Percentiles rank a stretch among this genome's conserved stretches.
phyloP scores from a whole-genome alignment of 2,329 filamentous ascomycete genomes.

The Grosmannia serpens region DNA sequence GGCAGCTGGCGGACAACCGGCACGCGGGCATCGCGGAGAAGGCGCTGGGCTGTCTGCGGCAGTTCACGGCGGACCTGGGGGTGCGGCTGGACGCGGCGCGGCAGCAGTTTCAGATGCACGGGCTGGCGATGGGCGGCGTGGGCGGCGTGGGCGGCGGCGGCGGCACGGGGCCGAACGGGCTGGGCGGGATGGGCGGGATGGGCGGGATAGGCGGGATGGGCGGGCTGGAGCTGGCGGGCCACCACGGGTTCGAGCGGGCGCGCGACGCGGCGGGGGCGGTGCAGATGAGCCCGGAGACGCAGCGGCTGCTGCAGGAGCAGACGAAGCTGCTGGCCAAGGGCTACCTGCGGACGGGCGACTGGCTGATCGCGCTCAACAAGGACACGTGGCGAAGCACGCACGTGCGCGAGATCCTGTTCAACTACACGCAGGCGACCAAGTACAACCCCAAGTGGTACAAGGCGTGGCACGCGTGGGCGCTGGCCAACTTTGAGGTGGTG shows the following conservation, averaged over 20 bases:
- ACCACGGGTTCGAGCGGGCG: constrained; percentile 39
- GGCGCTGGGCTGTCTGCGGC: constrained; percentile 46
- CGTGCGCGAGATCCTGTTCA: constrained; percentile 78
- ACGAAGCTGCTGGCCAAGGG: constrained; percentile 79
- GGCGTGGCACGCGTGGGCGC: constrained; percentile 96
- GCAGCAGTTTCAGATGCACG: constrained; percentile 36
- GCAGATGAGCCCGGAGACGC: constrained; percentile 34
- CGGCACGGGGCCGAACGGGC: constrained; percentile 20
- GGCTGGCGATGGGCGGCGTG: constrained; percentile 23
- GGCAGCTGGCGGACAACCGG: constrained; percentile 43
- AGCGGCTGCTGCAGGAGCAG: constrained; percentile 46
- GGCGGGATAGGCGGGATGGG: constrained; percentile 24
- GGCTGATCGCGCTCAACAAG: constrained; percentile 76
- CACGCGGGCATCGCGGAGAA: constrained; percentile 37
- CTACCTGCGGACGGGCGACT: constrained; percentile 92
- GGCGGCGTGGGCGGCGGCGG: background rate
- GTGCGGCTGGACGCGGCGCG: constrained; percentile 41
- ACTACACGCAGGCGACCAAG: constrained; percentile 82
- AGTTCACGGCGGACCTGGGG: constrained; percentile 49
- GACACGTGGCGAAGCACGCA: constrained; percentile 82
- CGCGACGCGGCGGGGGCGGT: constrained; percentile 21
- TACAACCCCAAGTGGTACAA: constrained; percentile 97
- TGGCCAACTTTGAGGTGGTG: constrained; percentile 97
- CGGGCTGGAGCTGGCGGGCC: constrained; percentile 26
- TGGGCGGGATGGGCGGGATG: constrained; percentile 10